A percentile compares a stretch with the other conserved stretches of the same genome.
phyloP scores from a whole-genome alignment of 805 yeast species.

The Cyberlindnera veronae region DNA sequence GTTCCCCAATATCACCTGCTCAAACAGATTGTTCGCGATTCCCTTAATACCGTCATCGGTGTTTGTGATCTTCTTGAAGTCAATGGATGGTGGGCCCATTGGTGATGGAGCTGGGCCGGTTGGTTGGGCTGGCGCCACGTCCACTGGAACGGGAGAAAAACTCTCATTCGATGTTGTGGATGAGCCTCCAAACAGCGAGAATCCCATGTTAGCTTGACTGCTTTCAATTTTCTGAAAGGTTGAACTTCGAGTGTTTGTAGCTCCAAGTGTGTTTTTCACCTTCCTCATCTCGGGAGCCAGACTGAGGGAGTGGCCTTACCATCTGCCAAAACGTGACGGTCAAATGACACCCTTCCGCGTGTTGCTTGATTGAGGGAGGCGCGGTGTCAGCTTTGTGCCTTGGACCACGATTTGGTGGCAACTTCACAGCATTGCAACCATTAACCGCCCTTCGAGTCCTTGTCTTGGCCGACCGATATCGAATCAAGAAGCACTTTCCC shows the following conservation, averaged over 20 bases:
- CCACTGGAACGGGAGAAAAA: neutral
- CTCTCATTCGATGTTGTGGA: neutral
- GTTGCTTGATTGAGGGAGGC: no score
- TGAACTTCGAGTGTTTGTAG: neutral
- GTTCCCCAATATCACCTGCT: conserved; percentile 59
- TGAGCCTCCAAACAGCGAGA: conserved; percentile 1
- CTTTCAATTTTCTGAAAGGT: neutral
- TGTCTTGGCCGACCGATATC: no score
- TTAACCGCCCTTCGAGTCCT: no score
- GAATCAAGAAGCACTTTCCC: no score
- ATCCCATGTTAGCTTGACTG: neutral
- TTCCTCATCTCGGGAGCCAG: no score
- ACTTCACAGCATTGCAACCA: no score
- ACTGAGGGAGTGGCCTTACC: no score
- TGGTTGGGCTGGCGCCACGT: neutral
- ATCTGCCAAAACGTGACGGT: no score
- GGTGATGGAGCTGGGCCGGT: conserved; percentile 6
- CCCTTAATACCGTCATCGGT: conserved; percentile 28
- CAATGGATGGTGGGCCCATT: conserved; percentile 23
- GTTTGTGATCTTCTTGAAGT: conserved; percentile 22
- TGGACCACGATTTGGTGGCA: no score
- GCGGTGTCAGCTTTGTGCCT: no score
- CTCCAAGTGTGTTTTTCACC: no score
- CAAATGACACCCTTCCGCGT: no score
- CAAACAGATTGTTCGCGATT: conserved; percentile 37